These are phyloP conservation scores for Fusarium sp. DNA, from an alignment of 2,329 filamentous ascomycete genomes.

Conservation along the genomic window DNA sequence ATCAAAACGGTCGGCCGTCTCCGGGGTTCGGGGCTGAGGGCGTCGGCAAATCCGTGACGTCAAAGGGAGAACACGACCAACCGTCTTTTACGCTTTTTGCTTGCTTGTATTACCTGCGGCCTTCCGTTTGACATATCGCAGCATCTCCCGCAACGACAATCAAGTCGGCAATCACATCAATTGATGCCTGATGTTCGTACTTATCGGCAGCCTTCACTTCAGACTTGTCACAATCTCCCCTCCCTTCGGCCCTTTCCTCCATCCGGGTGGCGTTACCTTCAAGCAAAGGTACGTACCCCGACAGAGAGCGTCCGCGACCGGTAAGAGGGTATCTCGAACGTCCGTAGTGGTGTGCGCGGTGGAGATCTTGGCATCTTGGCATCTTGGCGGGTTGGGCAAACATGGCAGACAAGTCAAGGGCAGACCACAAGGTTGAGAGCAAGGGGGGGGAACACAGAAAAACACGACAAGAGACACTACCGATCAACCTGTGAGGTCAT, in stretches of 20 bases:
- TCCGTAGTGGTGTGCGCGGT: constrained; percentile 39
- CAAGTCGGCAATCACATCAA: background rate
- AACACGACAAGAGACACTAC: constrained; percentile 25
- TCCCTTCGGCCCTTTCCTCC: constrained; percentile 14
- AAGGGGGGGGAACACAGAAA: constrained; percentile 1
- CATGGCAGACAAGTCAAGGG: constrained; percentile 12
- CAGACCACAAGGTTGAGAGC: background rate
- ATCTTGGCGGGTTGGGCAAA: constrained; percentile 29
- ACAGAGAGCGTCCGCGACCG: constrained; percentile 13
- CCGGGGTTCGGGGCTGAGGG: constrained; percentile 11
- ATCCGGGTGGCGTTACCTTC: constrained; percentile 23
- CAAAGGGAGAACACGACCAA: background rate
- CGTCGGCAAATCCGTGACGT: constrained; percentile 34
- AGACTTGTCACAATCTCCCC: constrained; percentile 4
- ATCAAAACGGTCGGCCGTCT: constrained; percentile 22
- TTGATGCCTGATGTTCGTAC: background rate
- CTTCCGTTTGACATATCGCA: background rate
- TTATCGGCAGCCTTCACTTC: background rate
- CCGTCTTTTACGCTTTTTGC: constrained; percentile 16
- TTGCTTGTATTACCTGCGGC: constrained; percentile 8
- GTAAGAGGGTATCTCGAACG: constrained; percentile 23
- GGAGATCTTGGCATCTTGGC: constrained; percentile 41
- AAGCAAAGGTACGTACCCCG: constrained; percentile 3
- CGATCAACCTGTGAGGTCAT: constrained; percentile 39
- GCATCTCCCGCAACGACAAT: background rate